Conservation (phyloP, 306 rosid genomes). For the Malus domestica region DNA sequence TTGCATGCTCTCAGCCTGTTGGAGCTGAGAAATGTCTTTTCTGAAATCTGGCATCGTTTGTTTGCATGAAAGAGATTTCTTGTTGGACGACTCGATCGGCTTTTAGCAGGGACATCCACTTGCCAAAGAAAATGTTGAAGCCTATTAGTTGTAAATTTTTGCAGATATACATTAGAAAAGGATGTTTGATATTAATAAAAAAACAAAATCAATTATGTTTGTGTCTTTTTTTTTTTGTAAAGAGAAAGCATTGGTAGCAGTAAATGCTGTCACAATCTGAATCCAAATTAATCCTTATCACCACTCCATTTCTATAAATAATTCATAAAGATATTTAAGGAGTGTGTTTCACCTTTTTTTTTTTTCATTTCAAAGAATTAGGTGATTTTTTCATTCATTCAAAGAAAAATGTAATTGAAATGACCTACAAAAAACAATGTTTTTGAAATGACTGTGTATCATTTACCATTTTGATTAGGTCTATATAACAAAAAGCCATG, state of each 20-base stretch:
- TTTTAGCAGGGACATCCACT: constrained; percentile 14
- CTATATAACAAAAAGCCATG: too few species aligned
- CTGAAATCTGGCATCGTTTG: neutral
- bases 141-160: neutral
- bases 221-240: neutral
- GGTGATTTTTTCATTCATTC: neutral
- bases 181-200: neutral
- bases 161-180: neutral
- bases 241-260: neutral
- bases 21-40: neutral
- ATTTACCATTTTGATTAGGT: too few species aligned
- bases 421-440: neutral
- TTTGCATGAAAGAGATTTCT: constrained; percentile 20
- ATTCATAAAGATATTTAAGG: neutral
- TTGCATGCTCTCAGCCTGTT: neutral
- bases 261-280: neutral
- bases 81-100: constrained; percentile 4
- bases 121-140: constrained; percentile 5
- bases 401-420: too few species aligned
- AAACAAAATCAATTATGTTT: neutral
- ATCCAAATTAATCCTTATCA: neutral
- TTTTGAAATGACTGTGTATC: neutral
- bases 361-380: neutral
- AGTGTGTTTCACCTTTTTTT: neutral
- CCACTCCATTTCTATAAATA: neutral